Evolutionary conservation across 148 eudicot species (phyloP), one percentile per base, ranked within the genome.

Genomic region (Heliosperma pusillum): DNA sequence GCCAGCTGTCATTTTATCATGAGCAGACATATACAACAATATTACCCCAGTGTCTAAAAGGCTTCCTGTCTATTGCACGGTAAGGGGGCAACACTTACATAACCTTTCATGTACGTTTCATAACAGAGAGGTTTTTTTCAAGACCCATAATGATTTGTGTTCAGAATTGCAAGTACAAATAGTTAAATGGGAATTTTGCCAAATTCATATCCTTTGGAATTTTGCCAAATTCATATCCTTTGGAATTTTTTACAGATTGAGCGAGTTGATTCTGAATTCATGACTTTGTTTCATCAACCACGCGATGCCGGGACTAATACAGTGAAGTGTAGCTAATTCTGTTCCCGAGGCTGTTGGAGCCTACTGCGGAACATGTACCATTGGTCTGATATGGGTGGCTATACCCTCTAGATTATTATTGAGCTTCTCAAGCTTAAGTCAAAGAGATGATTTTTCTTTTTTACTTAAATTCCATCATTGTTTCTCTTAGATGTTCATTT

Each of bases 341-440:
- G 40, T 16, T 27, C 30, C 17, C 3, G 4, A 64, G 4, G 7
- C 50, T 66, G 21, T 29, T 27, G 40, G 67, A 29, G 67, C 36
- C 27, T 63, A 63, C 40, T 1, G n/a, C 16, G 16, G 7, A 66
- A 33, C 52, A 29, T 17, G 44, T 30, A 36, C 29, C 21, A 15
- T 27, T 64, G 65, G 17, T 61, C 66, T 13, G 25, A 66, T n/a
- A 66, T 42, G 50, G 53, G 13, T n/a, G 25, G 52, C 26, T 66
- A 21, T 24, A 40, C 65, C 65, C 70, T 15, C 70, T 42, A 10
- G 55, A 67, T 69, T 44, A 29, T 69, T 20, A 11, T 26, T 26
- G 9, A 67, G 71, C 71, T 67, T 67, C 70, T 27, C 67, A 63
- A 42, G 70, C 26, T 42, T n/a, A 68, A 68, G 21, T 12, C 30